A percentile compares a stretch with the other conserved stretches of the same genome.
These are phyloP conservation scores for Asclepias syriaca DNA, from an alignment of 257 asterid species.

Conservation along the genomic window DNA sequence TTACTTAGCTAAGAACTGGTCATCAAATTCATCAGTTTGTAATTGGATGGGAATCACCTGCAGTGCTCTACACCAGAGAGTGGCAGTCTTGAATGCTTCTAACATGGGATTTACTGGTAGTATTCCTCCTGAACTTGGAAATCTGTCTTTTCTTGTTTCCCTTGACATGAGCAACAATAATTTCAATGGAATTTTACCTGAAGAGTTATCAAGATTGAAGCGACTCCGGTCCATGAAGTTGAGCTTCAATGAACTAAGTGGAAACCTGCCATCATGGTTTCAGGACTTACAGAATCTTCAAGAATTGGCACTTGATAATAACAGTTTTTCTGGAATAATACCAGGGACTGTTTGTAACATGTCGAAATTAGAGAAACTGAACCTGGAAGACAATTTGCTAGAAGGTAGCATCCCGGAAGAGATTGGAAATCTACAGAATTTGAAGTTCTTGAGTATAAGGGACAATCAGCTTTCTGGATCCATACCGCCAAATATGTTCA, in stretches of 20 bases:
- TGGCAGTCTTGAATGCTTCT: not conserved
- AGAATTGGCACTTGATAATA: constrained; percentile 1
- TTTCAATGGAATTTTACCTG: not conserved
- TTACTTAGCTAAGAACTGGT: not conserved
- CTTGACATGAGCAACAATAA: not conserved
- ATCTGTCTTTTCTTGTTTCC: not conserved
- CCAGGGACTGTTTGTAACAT: constrained; percentile 1
- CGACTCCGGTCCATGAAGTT: not conserved
- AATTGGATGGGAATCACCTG: not conserved
- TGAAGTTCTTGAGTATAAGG: constrained; percentile 3
- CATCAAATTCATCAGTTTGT: not conserved
- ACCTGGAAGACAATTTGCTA: constrained; percentile 6
- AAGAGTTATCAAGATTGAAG: not conserved
- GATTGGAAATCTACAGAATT: constrained; percentile 5
- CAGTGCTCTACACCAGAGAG: not conserved
- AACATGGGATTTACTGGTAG: not conserved
- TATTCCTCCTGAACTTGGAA: not conserved
- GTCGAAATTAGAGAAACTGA: constrained; percentile 6
- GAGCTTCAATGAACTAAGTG: not conserved
- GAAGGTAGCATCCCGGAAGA: constrained; percentile 18
- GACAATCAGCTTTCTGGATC: constrained; percentile 27
- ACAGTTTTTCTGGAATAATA: constrained; percentile 11
- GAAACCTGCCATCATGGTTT: not conserved
- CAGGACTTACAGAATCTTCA: not conserved
- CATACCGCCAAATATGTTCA: constrained; percentile 28